phyloP scores from a whole-genome alignment of 768 basidiomycete species.

The Tylopilus vinaceipallidus region DNA sequence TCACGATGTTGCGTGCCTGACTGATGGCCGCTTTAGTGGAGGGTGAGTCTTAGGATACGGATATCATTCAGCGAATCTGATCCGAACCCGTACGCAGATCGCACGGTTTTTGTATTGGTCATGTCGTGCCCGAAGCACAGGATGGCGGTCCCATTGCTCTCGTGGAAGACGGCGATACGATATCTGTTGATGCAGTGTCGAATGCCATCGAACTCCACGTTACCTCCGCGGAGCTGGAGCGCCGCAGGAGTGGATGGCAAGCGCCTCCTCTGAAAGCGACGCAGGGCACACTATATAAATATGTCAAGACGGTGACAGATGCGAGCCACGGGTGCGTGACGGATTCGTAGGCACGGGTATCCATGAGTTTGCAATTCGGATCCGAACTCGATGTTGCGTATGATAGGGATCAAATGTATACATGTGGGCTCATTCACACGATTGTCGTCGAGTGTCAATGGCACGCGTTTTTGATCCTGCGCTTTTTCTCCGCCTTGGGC shows the following conservation, averaged over 20 bases:
- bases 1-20: slow-evolving; percentile 92
- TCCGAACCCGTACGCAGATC: slow-evolving; percentile 51
- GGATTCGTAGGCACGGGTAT: slow-evolving; percentile 53
- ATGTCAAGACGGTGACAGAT: slow-evolving; percentile 83
- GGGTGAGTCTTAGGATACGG: slow-evolving; percentile 58
- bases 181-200: slow-evolving; percentile 84
- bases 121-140: slow-evolving; percentile 95
- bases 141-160: slow-evolving; percentile 92
- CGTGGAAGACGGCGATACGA: slow-evolving; percentile 82
- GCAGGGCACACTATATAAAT: slow-evolving; percentile 86
- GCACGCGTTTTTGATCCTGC: slow-evolving; percentile 58
- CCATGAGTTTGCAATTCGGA: slow-evolving; percentile 8
- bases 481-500: slow-evolving; percentile 94
- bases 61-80: slow-evolving; percentile 11
- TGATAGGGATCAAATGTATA: background rate
- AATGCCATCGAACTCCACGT: slow-evolving; percentile 82
- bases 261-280: slow-evolving; percentile 83
- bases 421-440: slow-evolving; percentile 14
- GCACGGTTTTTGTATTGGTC: slow-evolving; percentile 95
- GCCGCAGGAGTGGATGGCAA: slow-evolving; percentile 69
- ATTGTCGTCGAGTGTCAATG: slow-evolving; percentile 16
- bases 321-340: slow-evolving; percentile 93
- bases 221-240: slow-evolving; percentile 73
- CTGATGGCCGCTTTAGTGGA: slow-evolving; percentile 97
- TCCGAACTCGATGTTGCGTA: slow-evolving; percentile 10